A percentile compares a stretch with the other conserved stretches of the same genome.
Evolutionary conservation across 352 stramenopile genomes (phyloP).

Genomic region (Phytophthora vignae): DNA sequence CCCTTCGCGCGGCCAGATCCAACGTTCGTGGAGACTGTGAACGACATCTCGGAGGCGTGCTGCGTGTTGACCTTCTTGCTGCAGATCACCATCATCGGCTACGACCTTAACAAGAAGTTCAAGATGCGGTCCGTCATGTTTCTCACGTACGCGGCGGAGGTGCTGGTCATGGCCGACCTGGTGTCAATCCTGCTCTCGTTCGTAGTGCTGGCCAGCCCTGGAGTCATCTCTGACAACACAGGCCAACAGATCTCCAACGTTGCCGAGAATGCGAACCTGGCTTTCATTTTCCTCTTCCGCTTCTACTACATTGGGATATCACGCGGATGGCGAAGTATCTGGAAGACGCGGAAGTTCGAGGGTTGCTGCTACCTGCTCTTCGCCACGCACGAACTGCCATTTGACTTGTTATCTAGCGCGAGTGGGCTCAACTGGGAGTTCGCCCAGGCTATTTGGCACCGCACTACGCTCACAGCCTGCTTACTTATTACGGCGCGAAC

Average conservation of each 20-base stretch:
- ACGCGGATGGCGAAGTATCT: slow-evolving; percentile 32
- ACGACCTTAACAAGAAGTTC: slow-evolving; percentile 43
- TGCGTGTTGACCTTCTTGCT: slow-evolving; percentile 50
- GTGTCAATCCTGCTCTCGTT: slow-evolving; percentile 28
- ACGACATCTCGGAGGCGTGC: slow-evolving; percentile 47
- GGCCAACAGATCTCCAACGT: slow-evolving; percentile 26
- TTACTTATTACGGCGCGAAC: slow-evolving; percentile 37
- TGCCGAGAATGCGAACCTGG: slow-evolving; percentile 31
- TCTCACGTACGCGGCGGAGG: slow-evolving; percentile 38
- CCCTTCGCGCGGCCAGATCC: slow-evolving; percentile 35
- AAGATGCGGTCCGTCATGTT: slow-evolving; percentile 44
- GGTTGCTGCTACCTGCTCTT: slow-evolving; percentile 45
- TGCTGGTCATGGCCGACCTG: slow-evolving; percentile 30
- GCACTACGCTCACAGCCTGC: slow-evolving; percentile 43
- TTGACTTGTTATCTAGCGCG: slow-evolving; percentile 23
- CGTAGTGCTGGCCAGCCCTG: slow-evolving; percentile 1
- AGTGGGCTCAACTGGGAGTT: slow-evolving; percentile 53
- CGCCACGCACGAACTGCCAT: slow-evolving; percentile 53
- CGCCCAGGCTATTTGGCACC: slow-evolving; percentile 48
- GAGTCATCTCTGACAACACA: neutral
- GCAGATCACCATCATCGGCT: slow-evolving; percentile 55
- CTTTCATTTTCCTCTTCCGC: slow-evolving; percentile 42
- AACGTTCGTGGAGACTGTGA: slow-evolving; percentile 30
- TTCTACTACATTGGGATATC: slow-evolving; percentile 51
- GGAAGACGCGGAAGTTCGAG: slow-evolving; percentile 35